Evolutionary conservation across 768 basidiomycete genomes (phyloP).

Genomic region (Candolleomyces eurysporus): DNA sequence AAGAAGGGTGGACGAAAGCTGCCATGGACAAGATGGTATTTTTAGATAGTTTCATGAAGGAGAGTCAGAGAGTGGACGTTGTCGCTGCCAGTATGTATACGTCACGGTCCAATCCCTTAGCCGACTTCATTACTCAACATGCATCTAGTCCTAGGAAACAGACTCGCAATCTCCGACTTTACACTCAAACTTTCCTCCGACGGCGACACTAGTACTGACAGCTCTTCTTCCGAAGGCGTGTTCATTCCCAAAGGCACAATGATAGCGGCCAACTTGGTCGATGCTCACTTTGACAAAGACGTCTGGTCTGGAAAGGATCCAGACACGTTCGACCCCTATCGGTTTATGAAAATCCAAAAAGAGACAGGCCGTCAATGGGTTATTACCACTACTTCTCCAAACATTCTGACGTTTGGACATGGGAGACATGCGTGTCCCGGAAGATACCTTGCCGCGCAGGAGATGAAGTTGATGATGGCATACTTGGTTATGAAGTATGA

Average conservation of each 20-base stretch:
- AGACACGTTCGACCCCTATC: conserved; percentile 38
- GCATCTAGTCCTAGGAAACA: conserved; percentile 20
- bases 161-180: conserved; percentile 35
- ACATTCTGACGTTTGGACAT: conserved; percentile 34
- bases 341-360: conserved; percentile 31
- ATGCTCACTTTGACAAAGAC: conserved; percentile 27
- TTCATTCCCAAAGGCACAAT: conserved; percentile 36
- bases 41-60: conserved; percentile 14
- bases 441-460: conserved; percentile 14
- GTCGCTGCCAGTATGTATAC: conserved; percentile 6
- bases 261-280: conserved; percentile 25
- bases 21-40: conserved; percentile 10
- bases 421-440: conserved; percentile 33
- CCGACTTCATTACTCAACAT: not conserved
- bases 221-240: conserved; percentile 31
- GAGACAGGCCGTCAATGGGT: conserved; percentile 18
- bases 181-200: conserved; percentile 13
- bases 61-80: conserved; percentile 11
- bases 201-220: conserved; percentile 6
- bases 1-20: conserved; percentile 32
- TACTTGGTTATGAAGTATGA: conserved; percentile 12
- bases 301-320: conserved; percentile 29
- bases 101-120: no score
- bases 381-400: conserved; percentile 24
- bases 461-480: conserved; percentile 14